Conservation (phyloP, 306 rosid genomes). For the Acacia confusa region DNA sequence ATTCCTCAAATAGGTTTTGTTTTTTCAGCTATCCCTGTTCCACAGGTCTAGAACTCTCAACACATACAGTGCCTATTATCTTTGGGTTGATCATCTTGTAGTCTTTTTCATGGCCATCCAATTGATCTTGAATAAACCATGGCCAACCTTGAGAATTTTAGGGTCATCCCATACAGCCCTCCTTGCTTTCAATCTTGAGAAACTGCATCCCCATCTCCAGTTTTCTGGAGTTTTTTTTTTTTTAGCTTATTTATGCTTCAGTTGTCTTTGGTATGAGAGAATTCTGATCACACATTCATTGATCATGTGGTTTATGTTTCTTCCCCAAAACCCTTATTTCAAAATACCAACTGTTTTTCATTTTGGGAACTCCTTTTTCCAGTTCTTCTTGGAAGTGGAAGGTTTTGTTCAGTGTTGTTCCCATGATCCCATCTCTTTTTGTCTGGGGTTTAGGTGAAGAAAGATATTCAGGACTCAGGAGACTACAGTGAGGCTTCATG, state of each 20-base stretch:
- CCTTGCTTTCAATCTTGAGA: slow-evolving; percentile 33
- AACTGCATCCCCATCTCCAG: slow-evolving; percentile 48
- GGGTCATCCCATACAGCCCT: slow-evolving; percentile 61
- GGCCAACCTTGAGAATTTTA: slow-evolving; percentile 66
- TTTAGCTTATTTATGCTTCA: slow-evolving; percentile 50
- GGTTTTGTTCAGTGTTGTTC: slow-evolving; percentile 44
- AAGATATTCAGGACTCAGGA: slow-evolving; percentile 38
- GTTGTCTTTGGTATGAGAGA: slow-evolving; percentile 43
- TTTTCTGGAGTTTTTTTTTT: slow-evolving; percentile 49
- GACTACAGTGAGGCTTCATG: slow-evolving; percentile 59
- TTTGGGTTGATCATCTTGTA: slow-evolving; percentile 55
- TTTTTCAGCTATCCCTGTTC: slow-evolving; percentile 53
- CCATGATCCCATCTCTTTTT: slow-evolving; percentile 38
- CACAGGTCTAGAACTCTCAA: slow-evolving; percentile 54
- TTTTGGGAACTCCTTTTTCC: slow-evolving; percentile 50
- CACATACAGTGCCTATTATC: slow-evolving; percentile 54
- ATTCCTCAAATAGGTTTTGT: slow-evolving; percentile 65
- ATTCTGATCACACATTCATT: slow-evolving; percentile 44
- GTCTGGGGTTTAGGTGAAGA: slow-evolving; percentile 48
- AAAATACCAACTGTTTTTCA: slow-evolving; percentile 10
- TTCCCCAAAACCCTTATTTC: slow-evolving; percentile 41
- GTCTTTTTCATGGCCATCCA: slow-evolving; percentile 65
- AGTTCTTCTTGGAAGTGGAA: slow-evolving; percentile 35
- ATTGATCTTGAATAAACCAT: slow-evolving; percentile 76
- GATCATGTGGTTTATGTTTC: slow-evolving; percentile 45